Conservation (phyloP, 1,284 basidiomycete genomes). For the Jaminaea rosea region DNA sequence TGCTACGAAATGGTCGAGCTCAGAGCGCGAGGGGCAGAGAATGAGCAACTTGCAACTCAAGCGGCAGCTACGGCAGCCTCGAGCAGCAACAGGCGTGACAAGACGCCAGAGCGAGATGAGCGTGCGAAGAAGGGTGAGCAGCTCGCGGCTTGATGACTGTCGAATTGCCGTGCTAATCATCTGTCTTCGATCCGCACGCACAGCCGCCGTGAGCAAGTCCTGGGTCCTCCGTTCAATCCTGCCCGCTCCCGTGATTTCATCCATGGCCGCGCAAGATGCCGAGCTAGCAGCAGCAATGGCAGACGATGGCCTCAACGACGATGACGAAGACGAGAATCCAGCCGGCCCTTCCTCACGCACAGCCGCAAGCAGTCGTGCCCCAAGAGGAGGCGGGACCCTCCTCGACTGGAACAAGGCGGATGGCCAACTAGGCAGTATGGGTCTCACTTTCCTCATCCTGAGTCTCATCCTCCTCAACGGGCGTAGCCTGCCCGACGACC, state of each 20-base stretch:
- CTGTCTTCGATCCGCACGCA: background rate
- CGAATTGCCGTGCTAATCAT: background rate
- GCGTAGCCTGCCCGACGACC: conserved; percentile 33
- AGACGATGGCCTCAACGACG: background rate
- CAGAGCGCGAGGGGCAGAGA: conserved; percentile 23
- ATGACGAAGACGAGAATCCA: no score
- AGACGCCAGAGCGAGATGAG: conserved; percentile 6
- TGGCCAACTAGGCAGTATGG: conserved; percentile 32
- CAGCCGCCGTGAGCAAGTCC: background rate
- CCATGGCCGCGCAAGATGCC: conserved; percentile 4
- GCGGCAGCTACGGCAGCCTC: background rate
- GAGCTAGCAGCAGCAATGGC: background rate
- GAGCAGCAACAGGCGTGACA: background rate
- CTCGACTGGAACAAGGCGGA: conserved; percentile 25
- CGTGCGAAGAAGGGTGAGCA: conserved; percentile 7
- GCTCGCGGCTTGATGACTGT: background rate
- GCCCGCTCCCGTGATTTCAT: conserved; percentile 7
- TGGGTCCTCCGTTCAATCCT: conserved; percentile 17
- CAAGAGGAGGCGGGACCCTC: background rate
- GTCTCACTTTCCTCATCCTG: conserved; percentile 40
- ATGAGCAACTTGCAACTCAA: conserved; percentile 14
- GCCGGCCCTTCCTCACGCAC: no score
- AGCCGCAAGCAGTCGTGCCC: background rate
- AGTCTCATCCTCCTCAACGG: conserved; percentile 45
- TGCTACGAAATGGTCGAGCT: conserved; percentile 30